A percentile compares a stretch with the other conserved stretches of the same genome.
Conservation (phyloP, 2,329 filamentous ascomycete species). For the Nemania bipapillata region DNA sequence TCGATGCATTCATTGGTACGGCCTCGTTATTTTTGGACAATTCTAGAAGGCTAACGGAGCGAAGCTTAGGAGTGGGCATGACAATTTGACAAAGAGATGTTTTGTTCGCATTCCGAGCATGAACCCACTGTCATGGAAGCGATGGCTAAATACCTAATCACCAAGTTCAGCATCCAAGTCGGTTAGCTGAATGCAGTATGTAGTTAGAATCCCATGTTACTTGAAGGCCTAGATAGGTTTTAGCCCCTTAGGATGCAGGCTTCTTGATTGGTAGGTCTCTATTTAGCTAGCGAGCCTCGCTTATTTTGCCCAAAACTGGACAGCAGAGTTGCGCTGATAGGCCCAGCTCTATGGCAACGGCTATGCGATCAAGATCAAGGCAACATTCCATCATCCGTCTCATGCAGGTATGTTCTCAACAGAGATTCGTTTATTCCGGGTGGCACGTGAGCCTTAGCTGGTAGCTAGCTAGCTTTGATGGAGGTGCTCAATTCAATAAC, state of each 20-base stretch:
- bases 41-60: background rate
- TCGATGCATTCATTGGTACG: conserved; percentile 6
- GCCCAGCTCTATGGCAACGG: background rate
- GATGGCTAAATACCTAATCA: too few species aligned
- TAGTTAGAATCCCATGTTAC: too few species aligned
- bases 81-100: background rate
- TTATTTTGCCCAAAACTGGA: conserved; percentile 9
- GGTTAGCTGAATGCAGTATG: too few species aligned
- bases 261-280: background rate
- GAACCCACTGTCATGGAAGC: background rate
- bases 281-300: background rate
- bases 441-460: background rate
- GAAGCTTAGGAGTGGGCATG: background rate
- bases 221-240: background rate
- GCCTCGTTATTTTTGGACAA: background rate
- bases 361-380: background rate
- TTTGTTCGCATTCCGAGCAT: conserved; percentile 12
- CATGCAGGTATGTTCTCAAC: background rate
- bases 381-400: background rate
- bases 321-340: background rate
- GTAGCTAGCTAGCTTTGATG: background rate
- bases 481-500: background rate
- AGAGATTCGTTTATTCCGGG: background rate
- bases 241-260: background rate
- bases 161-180: too few species aligned